Evolutionary conservation across 768 basidiomycete genomes (phyloP), one percentile per base, ranked within the genome.

Genomic region (Trametes villosa): DNA sequence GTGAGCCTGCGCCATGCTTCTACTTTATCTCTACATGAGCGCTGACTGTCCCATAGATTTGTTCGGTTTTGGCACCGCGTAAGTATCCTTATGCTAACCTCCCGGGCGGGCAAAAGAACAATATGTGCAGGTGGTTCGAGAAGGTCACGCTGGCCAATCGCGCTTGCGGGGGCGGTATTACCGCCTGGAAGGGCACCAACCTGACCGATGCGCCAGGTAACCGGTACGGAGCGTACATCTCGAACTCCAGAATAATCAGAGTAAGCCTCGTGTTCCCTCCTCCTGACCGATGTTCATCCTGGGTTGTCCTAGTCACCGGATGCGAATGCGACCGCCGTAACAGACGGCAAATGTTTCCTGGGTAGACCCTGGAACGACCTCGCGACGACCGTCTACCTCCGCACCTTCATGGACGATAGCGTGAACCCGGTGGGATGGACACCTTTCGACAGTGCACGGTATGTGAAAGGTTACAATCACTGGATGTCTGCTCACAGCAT

Each of bases 321-420:
- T 68, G 83, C 83, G 0, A 84, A 84, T 65, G 64, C 76, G 7
- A 81, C 82, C 0, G 75, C 78, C 0, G 73, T 77, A 18, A 83
- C 82, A 5, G 67, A 68, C 6, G 76, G 74, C 2, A 66, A 65
- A 9, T 86, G 86, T 64, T 87, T 77, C 69, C 74, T 89, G 9
- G 86, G 86, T 76, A 80, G 87, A 3, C 86, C 87, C 0, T 88
- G 87, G 87, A 87, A 86, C 67, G 78, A 82, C 51, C 71, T 83
- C 8, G 82, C 86, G 0, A 78, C 78, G 0, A 80, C 84, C 0
- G 81, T 88, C 1, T 88, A 74, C 60, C 69, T 87, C 9, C 72
- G 71, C 6, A 86, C 80, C 0, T 81, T 77, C 51, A 88, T 88
- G 86, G 85, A 88, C 53, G 74, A 80, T 13, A 83, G 78, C 62